phyloP scores from a whole-genome alignment of 768 basidiomycete species.

The Lactarius vividus region DNA sequence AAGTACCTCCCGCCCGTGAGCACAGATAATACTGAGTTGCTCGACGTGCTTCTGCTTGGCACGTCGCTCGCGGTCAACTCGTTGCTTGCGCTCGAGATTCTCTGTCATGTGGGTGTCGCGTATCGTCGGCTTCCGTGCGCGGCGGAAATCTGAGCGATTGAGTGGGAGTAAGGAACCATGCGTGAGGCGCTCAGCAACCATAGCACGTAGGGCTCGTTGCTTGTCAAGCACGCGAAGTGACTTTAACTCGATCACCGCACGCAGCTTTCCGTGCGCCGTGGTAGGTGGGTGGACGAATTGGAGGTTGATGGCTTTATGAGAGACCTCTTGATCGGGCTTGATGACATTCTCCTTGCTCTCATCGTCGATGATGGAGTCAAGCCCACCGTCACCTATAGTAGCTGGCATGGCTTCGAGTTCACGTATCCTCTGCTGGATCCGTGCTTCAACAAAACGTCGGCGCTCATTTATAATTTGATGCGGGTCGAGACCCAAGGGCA shows the following conservation, averaged over 20 bases:
- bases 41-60: constrained; percentile 97
- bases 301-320: constrained; percentile 34
- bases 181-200: constrained; percentile 81
- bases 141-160: constrained; percentile 89
- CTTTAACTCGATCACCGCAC: constrained; percentile 92
- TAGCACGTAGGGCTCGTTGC: constrained; percentile 82
- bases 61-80: constrained; percentile 86
- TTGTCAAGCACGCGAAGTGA: constrained; percentile 85
- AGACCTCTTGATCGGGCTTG: constrained; percentile 28
- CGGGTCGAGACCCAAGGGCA: constrained; percentile 90
- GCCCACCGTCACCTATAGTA: constrained; percentile 73
- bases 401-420: constrained; percentile 81
- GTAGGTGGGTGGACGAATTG: constrained; percentile 48
- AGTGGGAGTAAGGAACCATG: constrained; percentile 87
- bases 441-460: constrained; percentile 85
- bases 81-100: constrained; percentile 85
- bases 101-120: constrained; percentile 90
- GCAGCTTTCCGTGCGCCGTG: constrained; percentile 77
- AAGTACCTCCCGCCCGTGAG: constrained; percentile 76
- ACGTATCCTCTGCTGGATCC: constrained; percentile 81
- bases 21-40: constrained; percentile 82
- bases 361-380: constrained; percentile 51
- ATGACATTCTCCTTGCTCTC: constrained; percentile 37
- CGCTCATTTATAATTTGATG: constrained; percentile 89
- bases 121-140: constrained; percentile 78